Conservation (phyloP, 192 early-diverging fungal genomes). For the Rhizoclosmatium globosum region DNA sequence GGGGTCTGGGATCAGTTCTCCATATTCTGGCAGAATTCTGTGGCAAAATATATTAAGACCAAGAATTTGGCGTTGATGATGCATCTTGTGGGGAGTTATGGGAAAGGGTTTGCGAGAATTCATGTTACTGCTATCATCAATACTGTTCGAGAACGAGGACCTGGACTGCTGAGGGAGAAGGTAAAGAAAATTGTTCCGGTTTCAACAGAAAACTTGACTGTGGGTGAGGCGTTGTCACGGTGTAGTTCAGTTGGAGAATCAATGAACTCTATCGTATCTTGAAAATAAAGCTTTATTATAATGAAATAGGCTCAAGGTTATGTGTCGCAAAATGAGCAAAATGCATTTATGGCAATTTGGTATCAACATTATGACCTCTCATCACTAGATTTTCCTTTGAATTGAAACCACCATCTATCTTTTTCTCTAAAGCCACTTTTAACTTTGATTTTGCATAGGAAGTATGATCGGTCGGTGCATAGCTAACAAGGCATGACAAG, state of each 20-base stretch:
- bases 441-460: too few relatives aligned
- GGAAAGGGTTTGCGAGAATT: not conserved
- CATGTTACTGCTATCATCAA: conserved; percentile 11
- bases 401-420: not conserved
- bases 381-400: not conserved
- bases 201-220: too few relatives aligned
- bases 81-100: conserved; percentile 9
- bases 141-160: not conserved
- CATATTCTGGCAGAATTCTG: not conserved
- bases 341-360: too few relatives aligned
- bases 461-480: too few relatives aligned
- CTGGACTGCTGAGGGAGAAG: not conserved
- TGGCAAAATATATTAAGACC: not conserved
- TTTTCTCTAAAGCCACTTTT: too few relatives aligned
- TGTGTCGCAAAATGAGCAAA: too few relatives aligned
- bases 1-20: conserved; percentile 5
- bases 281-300: too few relatives aligned
- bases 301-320: too few relatives aligned
- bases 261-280: too few relatives aligned
- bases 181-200: too few relatives aligned
- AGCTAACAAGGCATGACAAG: not conserved
- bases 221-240: too few relatives aligned
- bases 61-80: conserved; percentile 15
- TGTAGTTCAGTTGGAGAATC: too few relatives aligned
- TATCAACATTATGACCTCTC: not conserved